Conservation (phyloP, 495 filamentous ascomycete species). For the Rostrohypoxylon terebratum region DNA sequence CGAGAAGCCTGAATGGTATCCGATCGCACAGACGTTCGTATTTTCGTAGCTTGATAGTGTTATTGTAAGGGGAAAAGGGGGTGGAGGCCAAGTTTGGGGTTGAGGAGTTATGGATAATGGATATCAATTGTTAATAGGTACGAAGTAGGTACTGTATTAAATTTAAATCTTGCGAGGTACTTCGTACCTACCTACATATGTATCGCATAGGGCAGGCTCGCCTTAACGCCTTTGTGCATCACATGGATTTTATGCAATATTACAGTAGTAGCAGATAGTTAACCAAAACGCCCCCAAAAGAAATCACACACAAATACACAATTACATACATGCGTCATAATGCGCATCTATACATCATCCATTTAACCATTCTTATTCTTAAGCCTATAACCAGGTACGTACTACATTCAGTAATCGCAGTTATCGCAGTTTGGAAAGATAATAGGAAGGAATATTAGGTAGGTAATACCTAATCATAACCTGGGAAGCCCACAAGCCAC, state of each 20-base stretch:
- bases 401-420: not conserved
- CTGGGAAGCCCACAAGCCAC: not conserved
- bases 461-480: too few species aligned
- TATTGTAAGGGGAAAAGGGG: conserved; percentile 30
- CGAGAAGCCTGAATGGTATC: conserved; percentile 1
- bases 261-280: too few species aligned
- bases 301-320: too few species aligned
- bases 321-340: too few species aligned
- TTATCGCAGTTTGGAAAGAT: too few species aligned
- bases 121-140: not conserved
- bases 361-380: too few species aligned
- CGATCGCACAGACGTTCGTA: conserved; percentile 37
- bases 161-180: not conserved
- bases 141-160: not conserved
- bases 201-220: too few species aligned
- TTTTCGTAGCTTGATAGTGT: conserved; percentile 20
- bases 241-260: not conserved
- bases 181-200: too few species aligned
- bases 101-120: conserved; percentile 30
- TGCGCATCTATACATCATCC: too few species aligned
- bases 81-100: conserved; percentile 41
- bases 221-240: not conserved
- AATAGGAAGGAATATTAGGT: too few species aligned
- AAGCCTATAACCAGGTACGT: too few species aligned
- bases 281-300: too few species aligned